These are phyloP conservation scores for Colletotrichum graminicola DNA, from an alignment of 2,329 filamentous ascomycete species.

Conservation along the genomic window DNA sequence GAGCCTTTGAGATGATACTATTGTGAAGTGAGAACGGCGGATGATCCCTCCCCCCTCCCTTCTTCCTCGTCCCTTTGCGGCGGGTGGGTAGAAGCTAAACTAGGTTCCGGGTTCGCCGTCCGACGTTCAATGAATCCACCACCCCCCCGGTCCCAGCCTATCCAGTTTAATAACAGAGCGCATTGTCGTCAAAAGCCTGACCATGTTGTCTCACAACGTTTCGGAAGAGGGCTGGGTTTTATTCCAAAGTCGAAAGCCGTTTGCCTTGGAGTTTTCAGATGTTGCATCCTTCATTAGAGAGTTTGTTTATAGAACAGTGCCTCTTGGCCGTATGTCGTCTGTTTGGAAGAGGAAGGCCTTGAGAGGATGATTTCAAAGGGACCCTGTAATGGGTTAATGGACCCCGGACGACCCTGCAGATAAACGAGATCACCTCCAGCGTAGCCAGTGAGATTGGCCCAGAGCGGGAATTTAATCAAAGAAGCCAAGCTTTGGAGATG, in stretches of 20 bases:
- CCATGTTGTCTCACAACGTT: slow-evolving; percentile 33
- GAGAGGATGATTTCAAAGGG: not conserved
- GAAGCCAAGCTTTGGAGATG: slow-evolving; percentile 31
- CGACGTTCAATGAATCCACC: slow-evolving; percentile 20
- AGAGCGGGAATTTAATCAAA: slow-evolving; percentile 10
- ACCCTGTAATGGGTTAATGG: not conserved
- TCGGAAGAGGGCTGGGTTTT: slow-evolving; percentile 17
- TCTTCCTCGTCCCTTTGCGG: not conserved
- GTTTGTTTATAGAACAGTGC: not conserved
- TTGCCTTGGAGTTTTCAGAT: not conserved
- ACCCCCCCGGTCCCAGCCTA: slow-evolving; percentile 4
- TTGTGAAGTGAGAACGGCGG: slow-evolving; percentile 22
- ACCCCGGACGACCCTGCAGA: slow-evolving; percentile 26
- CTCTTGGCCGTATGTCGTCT: slow-evolving; percentile 14
- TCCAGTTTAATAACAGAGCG: slow-evolving; percentile 24
- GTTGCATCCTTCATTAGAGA: not conserved
- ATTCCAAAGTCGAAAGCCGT: not conserved
- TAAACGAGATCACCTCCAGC: slow-evolving; percentile 31
- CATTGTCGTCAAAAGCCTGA: slow-evolving; percentile 30
- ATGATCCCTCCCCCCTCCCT: not conserved
- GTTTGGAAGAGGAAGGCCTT: slow-evolving; percentile 28
- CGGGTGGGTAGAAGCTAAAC: slow-evolving; percentile 9
- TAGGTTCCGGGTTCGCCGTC: slow-evolving; percentile 12
- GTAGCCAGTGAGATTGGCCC: slow-evolving; percentile 21
- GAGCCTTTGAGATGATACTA: slow-evolving; percentile 35